Evolutionary conservation across 345 rosid species (phyloP).

Genomic region (Microthlaspi erraticum): DNA sequence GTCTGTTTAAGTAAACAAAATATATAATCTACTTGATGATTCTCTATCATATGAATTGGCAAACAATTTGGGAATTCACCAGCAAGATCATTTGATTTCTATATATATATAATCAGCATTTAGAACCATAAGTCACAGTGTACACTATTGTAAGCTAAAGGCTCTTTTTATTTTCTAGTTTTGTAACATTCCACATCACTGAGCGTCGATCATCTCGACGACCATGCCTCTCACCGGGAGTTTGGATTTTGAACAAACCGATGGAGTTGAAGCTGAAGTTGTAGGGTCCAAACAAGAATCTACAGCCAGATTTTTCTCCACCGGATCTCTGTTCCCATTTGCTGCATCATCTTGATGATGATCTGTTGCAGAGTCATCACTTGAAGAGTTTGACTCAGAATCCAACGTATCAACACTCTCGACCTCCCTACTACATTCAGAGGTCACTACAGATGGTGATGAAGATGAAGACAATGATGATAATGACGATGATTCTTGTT

Average conservation of each 20-base stretch:
- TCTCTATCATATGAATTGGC: constrained; percentile 21
- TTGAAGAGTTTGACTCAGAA: constrained; percentile 33
- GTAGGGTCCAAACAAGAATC: constrained; percentile 19
- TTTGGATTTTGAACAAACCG: constrained; percentile 14
- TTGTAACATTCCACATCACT: constrained; percentile 15
- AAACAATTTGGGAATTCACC: constrained; percentile 1
- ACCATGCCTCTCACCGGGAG: constrained; percentile 15
- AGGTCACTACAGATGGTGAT: constrained; percentile 27
- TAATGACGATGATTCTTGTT: constrained; percentile 21
- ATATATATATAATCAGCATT: constrained; percentile 15
- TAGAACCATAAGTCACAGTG: constrained; percentile 18
- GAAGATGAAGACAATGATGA: background rate
- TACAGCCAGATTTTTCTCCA: background rate
- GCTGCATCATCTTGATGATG: constrained; percentile 25
- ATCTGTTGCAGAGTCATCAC: constrained; percentile 15
- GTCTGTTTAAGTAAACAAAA: background rate
- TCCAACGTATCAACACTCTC: constrained; percentile 30
- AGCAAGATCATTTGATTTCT: constrained; percentile 5
- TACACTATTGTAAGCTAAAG: constrained; percentile 27
- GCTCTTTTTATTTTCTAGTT: constrained; percentile 5
- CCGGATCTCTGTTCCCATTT: constrained; percentile 26
- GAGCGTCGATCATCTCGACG: constrained; percentile 32
- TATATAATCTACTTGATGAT: background rate
- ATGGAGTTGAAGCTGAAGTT: constrained; percentile 1
- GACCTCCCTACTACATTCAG: constrained; percentile 19